Evolutionary conservation across 257 asterid genomes (phyloP), one percentile per base, ranked within the genome.

Genomic region (Primulina eburnea): DNA sequence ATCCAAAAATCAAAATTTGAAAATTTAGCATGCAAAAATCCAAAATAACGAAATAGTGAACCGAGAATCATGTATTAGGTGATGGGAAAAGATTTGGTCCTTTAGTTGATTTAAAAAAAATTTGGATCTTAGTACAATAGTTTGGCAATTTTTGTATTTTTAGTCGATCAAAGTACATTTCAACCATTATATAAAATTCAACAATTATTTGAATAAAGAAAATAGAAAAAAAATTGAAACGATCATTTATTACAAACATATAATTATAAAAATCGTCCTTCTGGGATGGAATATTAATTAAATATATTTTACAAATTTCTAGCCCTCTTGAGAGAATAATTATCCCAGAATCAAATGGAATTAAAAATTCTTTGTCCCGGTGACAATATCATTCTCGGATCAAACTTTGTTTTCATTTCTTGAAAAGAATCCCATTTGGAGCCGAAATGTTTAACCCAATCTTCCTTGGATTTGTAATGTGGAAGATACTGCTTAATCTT

Each of bases 291-390:
- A 17, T 14, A 50, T 50, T 3, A 50, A 50, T 5, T 17, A 17
- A 50, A 4, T 43, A 43, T 43, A 43, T 43, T 43, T 7, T 12
- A 43, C 18, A 43, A 43, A 38, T 11, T 12, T 14, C 53, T 12
- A 12, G 57, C 1, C 57, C 20, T 50, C 57, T 50, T 16, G 21
- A 4, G 6, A 43, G 53, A 12, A 43, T 50, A 50, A 16, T 5
- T 17, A 16, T 16, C 57, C 34, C 53, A 32, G 14, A 18, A 55
- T 38, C 14, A 50, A 50, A 16, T 8, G 26, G 38, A 60, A 26
- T 34, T 62, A 43, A 77, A 77, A 24, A 77, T 72, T 33, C 69
- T 67, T 67, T 77, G 81, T 16, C 81, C 77, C 6, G 81, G 81
- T 2, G 77, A 77, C 71, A 77, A 60, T 50, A 72, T 77, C 74